These are phyloP conservation scores for Podospora pseudoanserina DNA, from an alignment of 495 filamentous ascomycete species.

Conservation along the genomic window DNA sequence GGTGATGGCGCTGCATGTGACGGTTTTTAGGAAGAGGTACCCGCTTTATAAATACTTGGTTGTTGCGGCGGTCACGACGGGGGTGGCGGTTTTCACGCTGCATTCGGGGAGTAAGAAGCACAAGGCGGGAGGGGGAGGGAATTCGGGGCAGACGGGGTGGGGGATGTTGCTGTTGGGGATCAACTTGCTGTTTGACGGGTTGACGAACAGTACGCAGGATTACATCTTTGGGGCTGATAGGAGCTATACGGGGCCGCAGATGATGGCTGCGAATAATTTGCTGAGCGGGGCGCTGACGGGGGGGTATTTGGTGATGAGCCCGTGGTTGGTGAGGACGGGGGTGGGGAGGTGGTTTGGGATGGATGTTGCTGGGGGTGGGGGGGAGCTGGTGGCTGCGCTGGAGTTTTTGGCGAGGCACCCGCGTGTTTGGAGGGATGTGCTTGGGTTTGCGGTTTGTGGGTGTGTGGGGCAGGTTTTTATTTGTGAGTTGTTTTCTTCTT, in stretches of 20 bases:
- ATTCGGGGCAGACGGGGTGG: conserved; percentile 52
- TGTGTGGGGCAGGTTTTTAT: conserved; percentile 96
- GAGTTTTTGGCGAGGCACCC: conserved; percentile 76
- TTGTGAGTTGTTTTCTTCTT: conserved; percentile 49
- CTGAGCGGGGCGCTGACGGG: conserved; percentile 72
- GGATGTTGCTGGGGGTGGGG: conserved; percentile 55
- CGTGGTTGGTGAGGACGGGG: conserved; percentile 65
- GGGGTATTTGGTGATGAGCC: conserved; percentile 70
- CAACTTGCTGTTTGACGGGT: conserved; percentile 90
- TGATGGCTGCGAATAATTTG: conserved; percentile 98
- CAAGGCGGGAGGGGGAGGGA: conserved; percentile 29
- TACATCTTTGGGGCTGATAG: conserved; percentile 80
- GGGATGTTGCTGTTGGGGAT: conserved; percentile 82
- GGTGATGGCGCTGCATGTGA: conserved; percentile 94
- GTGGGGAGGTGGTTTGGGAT: conserved; percentile 65
- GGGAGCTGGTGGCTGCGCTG: conserved; percentile 74
- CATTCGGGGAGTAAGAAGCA: conserved; percentile 65
- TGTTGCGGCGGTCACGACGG: conserved; percentile 81
- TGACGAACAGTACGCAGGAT: conserved; percentile 96
- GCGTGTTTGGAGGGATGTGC: conserved; percentile 72
- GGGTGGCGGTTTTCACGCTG: conserved; percentile 93
- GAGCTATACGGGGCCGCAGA: conserved; percentile 85
- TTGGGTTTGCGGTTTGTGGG: conserved; percentile 89
- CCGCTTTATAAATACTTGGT: conserved; percentile 96
- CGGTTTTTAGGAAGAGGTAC: conserved; percentile 83